These are phyloP conservation scores for Microascus cirrosus DNA, from an alignment of 2,329 filamentous ascomycete genomes.

Conservation along the genomic window DNA sequence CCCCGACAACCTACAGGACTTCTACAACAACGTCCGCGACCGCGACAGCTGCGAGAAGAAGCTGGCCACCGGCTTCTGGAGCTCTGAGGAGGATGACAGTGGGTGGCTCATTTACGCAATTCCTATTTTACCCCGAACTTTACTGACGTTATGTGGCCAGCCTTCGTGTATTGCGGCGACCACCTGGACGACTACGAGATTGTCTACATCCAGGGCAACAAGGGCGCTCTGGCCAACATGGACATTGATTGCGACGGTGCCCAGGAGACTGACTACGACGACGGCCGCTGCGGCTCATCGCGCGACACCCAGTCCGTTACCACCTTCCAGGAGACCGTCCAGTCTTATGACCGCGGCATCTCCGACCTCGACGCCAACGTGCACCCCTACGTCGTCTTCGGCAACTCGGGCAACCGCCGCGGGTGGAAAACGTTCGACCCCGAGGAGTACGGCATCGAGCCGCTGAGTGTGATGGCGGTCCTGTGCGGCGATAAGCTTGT, in stretches of 20 bases:
- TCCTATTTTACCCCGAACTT: not conserved
- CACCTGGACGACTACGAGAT: constrained; percentile 25
- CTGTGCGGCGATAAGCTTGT: constrained; percentile 38
- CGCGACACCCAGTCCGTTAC: constrained; percentile 33
- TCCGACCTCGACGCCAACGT: constrained; percentile 36
- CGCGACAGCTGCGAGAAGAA: not conserved
- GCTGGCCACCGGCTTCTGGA: constrained; percentile 3
- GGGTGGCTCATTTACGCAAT: not conserved
- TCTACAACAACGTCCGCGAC: constrained; percentile 1
- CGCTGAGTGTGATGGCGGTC: constrained; percentile 42
- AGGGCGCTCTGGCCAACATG: constrained; percentile 36
- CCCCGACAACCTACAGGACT: not conserved
- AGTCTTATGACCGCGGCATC: constrained; percentile 20
- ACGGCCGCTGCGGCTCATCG: constrained; percentile 32
- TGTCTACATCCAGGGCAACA: constrained; percentile 35
- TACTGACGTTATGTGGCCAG: constrained; percentile 8
- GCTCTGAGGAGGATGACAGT: not conserved
- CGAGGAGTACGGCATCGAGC: constrained; percentile 28
- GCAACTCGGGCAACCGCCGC: constrained; percentile 26
- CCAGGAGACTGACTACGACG: constrained; percentile 25
- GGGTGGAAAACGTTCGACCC: constrained; percentile 28
- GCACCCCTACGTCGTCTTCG: constrained; percentile 42
- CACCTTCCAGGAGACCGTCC: constrained; percentile 29
- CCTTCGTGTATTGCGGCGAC: constrained; percentile 34
- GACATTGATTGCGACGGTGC: constrained; percentile 48